Conservation (phyloP, 2,329 filamentous ascomycete genomes). For the Diaporthe sp. region DNA sequence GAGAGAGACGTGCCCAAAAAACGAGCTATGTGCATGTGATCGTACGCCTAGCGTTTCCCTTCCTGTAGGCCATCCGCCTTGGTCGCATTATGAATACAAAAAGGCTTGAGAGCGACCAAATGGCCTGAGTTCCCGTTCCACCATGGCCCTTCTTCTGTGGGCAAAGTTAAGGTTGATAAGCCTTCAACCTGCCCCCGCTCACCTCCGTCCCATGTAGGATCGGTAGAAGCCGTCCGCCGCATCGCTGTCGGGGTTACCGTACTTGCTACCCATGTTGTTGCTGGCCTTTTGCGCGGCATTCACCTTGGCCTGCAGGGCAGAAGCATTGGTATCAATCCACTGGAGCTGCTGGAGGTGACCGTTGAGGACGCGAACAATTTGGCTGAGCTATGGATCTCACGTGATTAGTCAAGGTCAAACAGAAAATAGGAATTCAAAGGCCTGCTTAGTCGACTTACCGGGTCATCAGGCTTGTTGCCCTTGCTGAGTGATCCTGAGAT, state of each 20-base stretch:
- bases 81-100: background rate
- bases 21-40: slow-evolving; percentile 19
- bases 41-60: background rate
- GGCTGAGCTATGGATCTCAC: slow-evolving; percentile 75
- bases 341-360: slow-evolving; percentile 92
- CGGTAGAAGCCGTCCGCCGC: slow-evolving; percentile 91
- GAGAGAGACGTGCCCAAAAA: background rate
- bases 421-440: background rate
- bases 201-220: slow-evolving; percentile 84
- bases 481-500: slow-evolving; percentile 92
- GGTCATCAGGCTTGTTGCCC: slow-evolving; percentile 88
- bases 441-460: slow-evolving; percentile 68
- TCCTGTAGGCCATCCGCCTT: background rate
- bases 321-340: slow-evolving; percentile 90
- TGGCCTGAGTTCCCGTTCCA: background rate
- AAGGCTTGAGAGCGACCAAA: background rate
- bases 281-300: slow-evolving; percentile 83
- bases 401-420: slow-evolving; percentile 43
- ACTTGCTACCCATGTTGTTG: slow-evolving; percentile 69
- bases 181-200: slow-evolving; percentile 41
- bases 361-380: slow-evolving; percentile 96
- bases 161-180: background rate
- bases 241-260: slow-evolving; percentile 73
- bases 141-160: background rate
- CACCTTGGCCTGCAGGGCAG: slow-evolving; percentile 86